Conservation (phyloP, 768 basidiomycete genomes). For the Tricholoma bakamatsutake region DNA sequence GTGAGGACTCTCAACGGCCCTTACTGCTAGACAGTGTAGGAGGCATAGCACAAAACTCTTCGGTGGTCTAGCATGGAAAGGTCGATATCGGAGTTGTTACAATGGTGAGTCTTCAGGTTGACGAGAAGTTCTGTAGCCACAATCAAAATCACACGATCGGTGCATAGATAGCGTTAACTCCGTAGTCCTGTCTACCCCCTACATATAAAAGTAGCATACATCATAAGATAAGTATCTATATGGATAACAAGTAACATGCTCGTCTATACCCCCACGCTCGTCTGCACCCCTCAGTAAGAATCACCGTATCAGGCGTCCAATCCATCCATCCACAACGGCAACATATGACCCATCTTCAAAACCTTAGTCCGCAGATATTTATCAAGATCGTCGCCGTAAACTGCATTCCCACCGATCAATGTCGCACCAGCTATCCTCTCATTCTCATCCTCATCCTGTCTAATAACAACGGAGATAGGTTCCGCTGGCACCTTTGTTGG, state of each 20-base stretch:
- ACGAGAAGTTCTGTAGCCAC: no score
- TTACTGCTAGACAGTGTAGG: no score
- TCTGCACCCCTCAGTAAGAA: neutral
- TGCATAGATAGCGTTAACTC: neutral
- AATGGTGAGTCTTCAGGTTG: no score
- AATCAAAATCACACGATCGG: no score
- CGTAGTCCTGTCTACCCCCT: neutral
- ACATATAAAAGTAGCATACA: neutral
- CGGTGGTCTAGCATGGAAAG: no score
- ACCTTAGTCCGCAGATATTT: slow-evolving; percentile 96
- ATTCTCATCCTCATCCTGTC: slow-evolving; percentile 24
- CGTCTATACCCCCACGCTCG: neutral
- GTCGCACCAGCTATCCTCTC: slow-evolving; percentile 59
- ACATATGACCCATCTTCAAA: slow-evolving; percentile 94
- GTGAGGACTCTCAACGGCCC: no score
- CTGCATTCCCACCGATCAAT: slow-evolving; percentile 73
- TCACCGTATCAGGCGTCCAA: slow-evolving; percentile 13
- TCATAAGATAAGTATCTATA: neutral
- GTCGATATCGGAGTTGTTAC: no score
- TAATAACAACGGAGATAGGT: slow-evolving; percentile 12
- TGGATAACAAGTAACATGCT: neutral
- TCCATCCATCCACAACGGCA: slow-evolving; percentile 52
- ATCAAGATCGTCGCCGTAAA: slow-evolving; percentile 82
- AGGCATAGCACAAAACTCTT: no score
- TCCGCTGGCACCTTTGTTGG: slow-evolving; percentile 15